Conservation (phyloP, 2,329 filamentous ascomycete species). For the Fusarium sp. region DNA sequence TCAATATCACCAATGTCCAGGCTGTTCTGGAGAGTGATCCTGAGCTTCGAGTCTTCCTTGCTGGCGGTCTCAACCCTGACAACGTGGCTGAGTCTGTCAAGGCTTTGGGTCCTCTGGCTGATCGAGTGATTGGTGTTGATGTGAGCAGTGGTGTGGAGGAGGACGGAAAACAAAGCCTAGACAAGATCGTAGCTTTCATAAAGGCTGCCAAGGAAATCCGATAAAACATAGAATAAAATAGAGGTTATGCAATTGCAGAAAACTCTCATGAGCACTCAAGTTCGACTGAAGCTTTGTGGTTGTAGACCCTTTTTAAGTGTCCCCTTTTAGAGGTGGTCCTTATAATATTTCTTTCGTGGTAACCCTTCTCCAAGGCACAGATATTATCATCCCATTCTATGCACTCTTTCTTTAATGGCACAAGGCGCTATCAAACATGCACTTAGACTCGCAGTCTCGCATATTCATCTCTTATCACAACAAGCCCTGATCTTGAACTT, state of each 20-base stretch:
- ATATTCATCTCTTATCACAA: neutral
- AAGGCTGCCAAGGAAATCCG: slow-evolving; percentile 72
- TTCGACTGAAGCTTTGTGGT: neutral
- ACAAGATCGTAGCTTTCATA: slow-evolving; percentile 84
- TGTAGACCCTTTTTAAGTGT: neutral
- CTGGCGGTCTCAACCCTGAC: slow-evolving; percentile 82
- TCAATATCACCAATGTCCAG: slow-evolving; percentile 77
- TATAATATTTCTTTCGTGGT: neutral
- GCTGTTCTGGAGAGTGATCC: slow-evolving; percentile 71
- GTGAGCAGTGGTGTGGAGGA: slow-evolving; percentile 94
- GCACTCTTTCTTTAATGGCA: slow-evolving; percentile 1
- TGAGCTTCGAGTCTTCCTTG: slow-evolving; percentile 80
- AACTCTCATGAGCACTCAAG: neutral
- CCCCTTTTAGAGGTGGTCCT: neutral
- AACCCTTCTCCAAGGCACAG: neutral
- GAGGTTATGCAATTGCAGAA: neutral
- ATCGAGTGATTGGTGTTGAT: slow-evolving; percentile 82
- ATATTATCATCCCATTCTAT: neutral
- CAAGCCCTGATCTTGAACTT: neutral
- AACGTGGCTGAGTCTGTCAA: slow-evolving; percentile 77
- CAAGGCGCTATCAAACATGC: neutral
- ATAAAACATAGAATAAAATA: slow-evolving; percentile 44
- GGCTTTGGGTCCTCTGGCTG: slow-evolving; percentile 66
- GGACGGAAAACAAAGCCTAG: slow-evolving; percentile 79
- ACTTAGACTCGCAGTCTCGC: neutral